phyloP scores from a whole-genome alignment of 2,329 filamentous ascomycete genomes.

The Aureobasidium sp. region DNA sequence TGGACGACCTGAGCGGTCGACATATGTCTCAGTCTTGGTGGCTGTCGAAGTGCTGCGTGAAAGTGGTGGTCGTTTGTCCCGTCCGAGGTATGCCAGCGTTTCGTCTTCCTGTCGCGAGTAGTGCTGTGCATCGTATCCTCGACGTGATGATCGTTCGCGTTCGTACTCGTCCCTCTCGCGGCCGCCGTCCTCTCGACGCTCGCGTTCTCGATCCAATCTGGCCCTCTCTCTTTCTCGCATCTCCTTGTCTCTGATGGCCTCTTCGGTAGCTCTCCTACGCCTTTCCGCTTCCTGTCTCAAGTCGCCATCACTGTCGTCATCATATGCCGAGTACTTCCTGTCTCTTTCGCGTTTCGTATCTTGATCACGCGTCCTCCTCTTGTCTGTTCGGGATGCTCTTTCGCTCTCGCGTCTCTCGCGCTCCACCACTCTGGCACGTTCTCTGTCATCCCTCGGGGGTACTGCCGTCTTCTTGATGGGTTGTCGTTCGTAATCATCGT shows the following conservation, averaged over 20 bases:
- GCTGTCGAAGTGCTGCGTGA: conserved; percentile 21
- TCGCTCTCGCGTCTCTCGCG: conserved; percentile 28
- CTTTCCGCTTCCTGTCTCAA: conserved; percentile 23
- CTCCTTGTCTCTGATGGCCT: conserved; percentile 12
- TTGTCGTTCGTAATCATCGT: conserved; percentile 34
- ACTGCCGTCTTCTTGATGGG: conserved; percentile 23
- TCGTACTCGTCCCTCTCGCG: conserved; percentile 15
- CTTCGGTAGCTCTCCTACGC: conserved; percentile 23
- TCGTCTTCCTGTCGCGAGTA: conserved; percentile 20
- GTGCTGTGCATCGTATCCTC: conserved; percentile 20
- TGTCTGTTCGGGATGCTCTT: conserved; percentile 19
- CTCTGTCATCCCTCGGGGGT: conserved; percentile 18
- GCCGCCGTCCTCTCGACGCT: conserved; percentile 17
- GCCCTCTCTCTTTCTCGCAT: conserved; percentile 13
- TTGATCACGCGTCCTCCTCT: conserved; percentile 31
- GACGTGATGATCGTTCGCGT: conserved; percentile 15
- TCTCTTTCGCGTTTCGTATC: conserved; percentile 35
- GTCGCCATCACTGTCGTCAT: conserved; percentile 28
- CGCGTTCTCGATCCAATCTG: conserved; percentile 15
- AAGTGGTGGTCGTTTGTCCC: conserved; percentile 22
- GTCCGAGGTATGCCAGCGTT: conserved; percentile 26
- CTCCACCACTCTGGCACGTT: conserved; percentile 19
- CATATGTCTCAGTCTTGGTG: conserved; percentile 23
- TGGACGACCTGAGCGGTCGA: conserved; percentile 22
- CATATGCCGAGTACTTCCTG: conserved; percentile 29